Evolutionary conservation across 257 asterid species (phyloP).

Genomic region (Craterostigma plantagineum): DNA sequence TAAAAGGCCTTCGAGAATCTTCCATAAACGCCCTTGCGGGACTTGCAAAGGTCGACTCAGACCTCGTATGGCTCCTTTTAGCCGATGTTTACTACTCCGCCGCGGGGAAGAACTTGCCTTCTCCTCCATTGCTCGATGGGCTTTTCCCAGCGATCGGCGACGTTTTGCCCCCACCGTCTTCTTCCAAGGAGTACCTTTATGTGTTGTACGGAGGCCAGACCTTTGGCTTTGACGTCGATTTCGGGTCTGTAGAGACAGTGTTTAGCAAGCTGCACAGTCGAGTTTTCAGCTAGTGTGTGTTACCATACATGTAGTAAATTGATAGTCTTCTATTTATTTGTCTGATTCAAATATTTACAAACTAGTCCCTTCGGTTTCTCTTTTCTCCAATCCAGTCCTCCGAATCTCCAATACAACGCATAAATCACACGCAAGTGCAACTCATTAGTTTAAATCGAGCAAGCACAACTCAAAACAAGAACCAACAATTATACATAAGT

Average conservation of each 20-base stretch:
- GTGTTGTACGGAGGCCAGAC: slow-evolving; percentile 71
- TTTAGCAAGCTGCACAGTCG: slow-evolving; percentile 22
- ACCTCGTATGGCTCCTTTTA: slow-evolving; percentile 78
- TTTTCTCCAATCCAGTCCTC: too few relatives aligned
- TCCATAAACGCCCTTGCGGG: slow-evolving; percentile 52
- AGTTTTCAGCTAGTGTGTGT: slow-evolving; percentile 13
- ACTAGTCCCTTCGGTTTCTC: too few relatives aligned
- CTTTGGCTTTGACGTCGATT: slow-evolving; percentile 71
- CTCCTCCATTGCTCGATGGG: slow-evolving; percentile 28
- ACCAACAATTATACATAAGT: too few relatives aligned
- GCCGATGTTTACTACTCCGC: slow-evolving; percentile 86
- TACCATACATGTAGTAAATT: too few relatives aligned
- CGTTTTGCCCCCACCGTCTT: slow-evolving; percentile 44
- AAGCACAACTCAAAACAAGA: too few relatives aligned
- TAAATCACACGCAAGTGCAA: too few relatives aligned
- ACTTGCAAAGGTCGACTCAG: slow-evolving; percentile 68
- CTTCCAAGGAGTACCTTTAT: slow-evolving; percentile 47
- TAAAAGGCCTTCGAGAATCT: slow-evolving; percentile 54
- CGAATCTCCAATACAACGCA: too few relatives aligned
- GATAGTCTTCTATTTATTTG: too few relatives aligned
- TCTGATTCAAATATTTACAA: too few relatives aligned
- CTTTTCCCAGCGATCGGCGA: slow-evolving; percentile 28
- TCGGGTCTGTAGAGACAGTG: slow-evolving; percentile 38
- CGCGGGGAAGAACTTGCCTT: slow-evolving; percentile 16
- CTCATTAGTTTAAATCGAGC: too few relatives aligned